Evolutionary conservation across 371 early-diverging fungal genomes (phyloP), one percentile per base, ranked within the genome.

Genomic region (Mortierella sp.): DNA sequence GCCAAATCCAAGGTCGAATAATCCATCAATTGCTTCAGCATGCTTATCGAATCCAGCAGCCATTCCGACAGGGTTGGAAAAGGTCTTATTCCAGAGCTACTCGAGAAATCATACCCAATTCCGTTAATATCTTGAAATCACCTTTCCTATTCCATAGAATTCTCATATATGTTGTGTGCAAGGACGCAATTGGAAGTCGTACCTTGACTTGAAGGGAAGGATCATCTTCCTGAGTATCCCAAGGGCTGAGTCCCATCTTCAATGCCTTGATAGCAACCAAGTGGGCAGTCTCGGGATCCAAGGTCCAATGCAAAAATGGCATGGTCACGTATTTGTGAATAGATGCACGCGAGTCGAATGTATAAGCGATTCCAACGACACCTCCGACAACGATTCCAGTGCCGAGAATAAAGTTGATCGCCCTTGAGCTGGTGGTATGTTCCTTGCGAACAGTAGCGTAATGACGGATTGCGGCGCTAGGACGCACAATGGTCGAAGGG

Each of bases 21-120:
- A 77, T 58, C 89, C 85, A 75, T 96, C 96, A 35, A 95, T 86
- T 10, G 92, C 94, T 81, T 95, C 94, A 14, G 87, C 95, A 83
- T 96, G 88, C 86, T 96, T 96, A 84, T 96, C 96, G 68, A 89
- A 96, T 16, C 96, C 96, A 20, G 96, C 96, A 5, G 96, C 95
- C 64, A 96, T 75, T 8, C 95, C 95, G 20, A 96, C 77, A 1
- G 96, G 96, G 84, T 94, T 96, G 12, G 85, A 66, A 62, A 95
- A 45, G 16, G 66, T 85, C 75, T 90, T 89, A 57, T 92, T 92
- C 88, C 90, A 94, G 54, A 94, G 75, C 87, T 88, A 73, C 20
- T 54, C 20, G 26, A 16, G 9, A n/a, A 16, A 26, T 35, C 5
- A 52, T 20, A 52, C 20, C 3, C 22, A 24, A 11, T 22, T 22